Base-by-base conservation (phyloP, 768 basidiomycete genomes). In the Epithele typhae region DNA sequence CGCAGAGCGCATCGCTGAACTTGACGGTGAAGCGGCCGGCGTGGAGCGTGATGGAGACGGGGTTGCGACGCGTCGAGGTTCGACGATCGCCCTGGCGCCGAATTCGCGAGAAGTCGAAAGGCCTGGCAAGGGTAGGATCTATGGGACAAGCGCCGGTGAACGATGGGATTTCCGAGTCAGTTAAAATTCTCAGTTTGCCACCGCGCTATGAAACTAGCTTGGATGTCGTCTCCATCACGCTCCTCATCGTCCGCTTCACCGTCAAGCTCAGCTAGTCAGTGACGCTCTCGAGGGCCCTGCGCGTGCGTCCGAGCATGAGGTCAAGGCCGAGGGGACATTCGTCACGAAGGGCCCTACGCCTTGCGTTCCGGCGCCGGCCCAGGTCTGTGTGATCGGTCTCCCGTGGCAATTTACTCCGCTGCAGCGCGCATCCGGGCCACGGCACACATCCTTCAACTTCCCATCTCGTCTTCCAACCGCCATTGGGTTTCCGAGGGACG, bases 71-170 rank as follows among this genome's bases (percentile, higher is more conserved):
- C 79, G 87, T 10, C 83, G 72, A 1, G 74, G 71, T 46, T 75
- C 74, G 51, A 94, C 71, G 44, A 93, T 65, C 1, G 80, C 87
- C 34, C 90, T 81, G 3, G 87, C 92, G 7, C 74, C 85, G 60
- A 91, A 91, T 8, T 91, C 91, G 60, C n/a, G n/a, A n/a, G 78
- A 92, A 0, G 84, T 79, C 17, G 85, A 82, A 21, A 93, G 73
- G 23, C 91, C 91, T n/a, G n/a, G n/a, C n/a, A n/a, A n/a, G n/a
- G n/a, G n/a, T n/a, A n/a, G n/a, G n/a, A n/a, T n/a, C n/a, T n/a
- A n/a, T n/a, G n/a, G n/a, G n/a, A n/a, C n/a, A n/a, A n/a, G n/a
- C n/a, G n/a, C n/a, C n/a, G n/a, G n/a, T n/a, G n/a, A n/a, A n/a
- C n/a, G n/a, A n/a, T n/a, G n/a, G n/a, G n/a, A n/a, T n/a, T n/a